Conservation (phyloP, 2,329 filamentous ascomycete species). For the Fusarium transvaalense region DNA sequence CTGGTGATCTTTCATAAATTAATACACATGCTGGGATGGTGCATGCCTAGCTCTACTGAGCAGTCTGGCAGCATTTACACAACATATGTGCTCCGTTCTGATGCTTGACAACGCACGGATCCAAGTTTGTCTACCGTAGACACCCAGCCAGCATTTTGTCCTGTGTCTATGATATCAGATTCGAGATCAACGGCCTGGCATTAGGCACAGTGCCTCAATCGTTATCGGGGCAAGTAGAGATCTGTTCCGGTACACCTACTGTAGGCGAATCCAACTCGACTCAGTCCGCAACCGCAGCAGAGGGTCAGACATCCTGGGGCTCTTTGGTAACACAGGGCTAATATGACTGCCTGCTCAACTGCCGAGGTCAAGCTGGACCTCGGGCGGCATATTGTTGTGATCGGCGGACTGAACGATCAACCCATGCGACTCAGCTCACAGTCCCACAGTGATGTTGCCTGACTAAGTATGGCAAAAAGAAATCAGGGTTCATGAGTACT, state of each 20-base stretch:
- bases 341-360: slow-evolving; percentile 19
- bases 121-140: slow-evolving; percentile 11
- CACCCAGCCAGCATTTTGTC: slow-evolving; percentile 12
- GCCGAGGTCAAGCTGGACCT: slow-evolving; percentile 17
- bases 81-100: neutral
- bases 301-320: neutral
- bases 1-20: neutral
- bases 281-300: neutral
- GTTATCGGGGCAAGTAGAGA: neutral
- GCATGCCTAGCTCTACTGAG: neutral
- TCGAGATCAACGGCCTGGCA: slow-evolving; percentile 1
- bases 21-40: slow-evolving; percentile 13
- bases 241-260: neutral
- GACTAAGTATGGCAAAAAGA: neutral
- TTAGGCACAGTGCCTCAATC: neutral
- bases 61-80: neutral
- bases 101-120: slow-evolving; percentile 21
- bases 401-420: slow-evolving; percentile 17
- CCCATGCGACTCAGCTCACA: neutral
- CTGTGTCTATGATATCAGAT: slow-evolving; percentile 19
- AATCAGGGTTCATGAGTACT: too few relatives aligned
- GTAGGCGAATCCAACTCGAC: neutral
- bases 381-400: slow-evolving; percentile 26
- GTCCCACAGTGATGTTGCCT: neutral
- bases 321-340: too few relatives aligned